A percentile compares a stretch with the other conserved stretches of the same genome.
Evolutionary conservation across 2,329 filamentous ascomycete species (phyloP).

Genomic region (Phymatotrichopsis omnivora): DNA sequence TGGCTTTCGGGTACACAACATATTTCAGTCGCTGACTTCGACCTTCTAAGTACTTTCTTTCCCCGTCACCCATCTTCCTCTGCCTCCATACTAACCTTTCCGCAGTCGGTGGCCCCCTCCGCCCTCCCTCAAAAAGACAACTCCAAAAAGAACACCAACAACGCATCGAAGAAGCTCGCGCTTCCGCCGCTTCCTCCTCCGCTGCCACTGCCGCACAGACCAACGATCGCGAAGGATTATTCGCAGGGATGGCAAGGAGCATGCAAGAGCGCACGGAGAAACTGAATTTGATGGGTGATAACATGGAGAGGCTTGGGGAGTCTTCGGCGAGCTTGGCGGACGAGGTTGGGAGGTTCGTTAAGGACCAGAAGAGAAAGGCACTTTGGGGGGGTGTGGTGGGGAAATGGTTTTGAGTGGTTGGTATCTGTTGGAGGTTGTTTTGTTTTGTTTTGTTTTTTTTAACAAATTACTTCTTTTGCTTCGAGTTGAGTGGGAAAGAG

Average conservation of each 20-base stretch:
- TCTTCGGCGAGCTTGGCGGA: slow-evolving; percentile 75
- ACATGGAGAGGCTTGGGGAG: slow-evolving; percentile 70
- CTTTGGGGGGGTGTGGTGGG: slow-evolving; percentile 49
- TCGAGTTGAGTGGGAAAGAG: not conserved
- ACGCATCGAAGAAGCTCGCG: slow-evolving; percentile 54
- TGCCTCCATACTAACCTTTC: slow-evolving; percentile 1
- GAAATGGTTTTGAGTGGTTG: slow-evolving; percentile 24
- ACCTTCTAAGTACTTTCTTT: slow-evolving; percentile 54
- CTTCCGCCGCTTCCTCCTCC: slow-evolving; percentile 23
- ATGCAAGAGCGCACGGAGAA: slow-evolving; percentile 86
- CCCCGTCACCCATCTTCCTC: not conserved
- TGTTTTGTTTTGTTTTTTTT: not conserved
- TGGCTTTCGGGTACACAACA: slow-evolving; percentile 96
- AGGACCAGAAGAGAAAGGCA: slow-evolving; percentile 76
- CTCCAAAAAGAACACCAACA: slow-evolving; percentile 69
- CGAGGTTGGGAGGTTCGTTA: slow-evolving; percentile 78
- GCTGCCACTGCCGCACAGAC: slow-evolving; percentile 34
- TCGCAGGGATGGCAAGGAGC: slow-evolving; percentile 73
- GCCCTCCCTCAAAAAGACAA: slow-evolving; percentile 83
- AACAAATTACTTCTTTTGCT: not conserved
- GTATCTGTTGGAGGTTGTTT: not conserved
- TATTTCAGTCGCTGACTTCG: slow-evolving; percentile 75
- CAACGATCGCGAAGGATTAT: slow-evolving; percentile 55
- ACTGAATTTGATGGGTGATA: slow-evolving; percentile 70
- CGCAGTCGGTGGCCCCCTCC: slow-evolving; percentile 69